A percentile compares a stretch with the other conserved stretches of the same genome.
phyloP scores from a whole-genome alignment of 2,329 filamentous ascomycete genomes.

The Pseudogymnoascus sp. region DNA sequence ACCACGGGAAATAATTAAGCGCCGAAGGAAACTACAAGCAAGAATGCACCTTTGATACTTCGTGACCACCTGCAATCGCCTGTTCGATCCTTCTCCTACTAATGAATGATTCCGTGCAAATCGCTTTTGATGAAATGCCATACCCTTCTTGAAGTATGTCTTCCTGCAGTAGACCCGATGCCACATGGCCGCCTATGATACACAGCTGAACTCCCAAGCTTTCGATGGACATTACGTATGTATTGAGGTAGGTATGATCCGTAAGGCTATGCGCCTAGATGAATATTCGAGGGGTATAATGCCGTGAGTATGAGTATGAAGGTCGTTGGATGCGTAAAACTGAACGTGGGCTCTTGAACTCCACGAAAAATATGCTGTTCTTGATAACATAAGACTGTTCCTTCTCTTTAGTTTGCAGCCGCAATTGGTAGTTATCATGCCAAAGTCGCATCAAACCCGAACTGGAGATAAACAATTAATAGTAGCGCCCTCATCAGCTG shows the following conservation, averaged over 20 bases:
- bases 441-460: slow-evolving; percentile 13
- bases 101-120: not conserved
- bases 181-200: slow-evolving; percentile 2
- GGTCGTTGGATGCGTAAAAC: slow-evolving; percentile 7
- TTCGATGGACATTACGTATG: slow-evolving; percentile 6
- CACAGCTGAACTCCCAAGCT: slow-evolving; percentile 7
- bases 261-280: slow-evolving; percentile 3
- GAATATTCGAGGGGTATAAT: slow-evolving; percentile 6
- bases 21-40: slow-evolving; percentile 5
- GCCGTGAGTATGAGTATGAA: slow-evolving; percentile 8
- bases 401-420: not conserved
- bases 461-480: slow-evolving; percentile 27
- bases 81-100: not conserved
- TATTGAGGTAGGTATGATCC: slow-evolving; percentile 8
- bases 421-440: not conserved
- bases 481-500: slow-evolving; percentile 26
- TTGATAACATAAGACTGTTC: slow-evolving; percentile 1
- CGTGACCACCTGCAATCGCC: not conserved
- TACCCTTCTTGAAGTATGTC: not conserved
- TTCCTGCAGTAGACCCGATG: not conserved
- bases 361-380: slow-evolving; percentile 4
- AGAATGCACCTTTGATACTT: slow-evolving; percentile 5
- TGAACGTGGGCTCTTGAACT: not conserved
- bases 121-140: slow-evolving; percentile 1
- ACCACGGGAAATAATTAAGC: not conserved